These are phyloP conservation scores for Serendipita sp. DNA, from an alignment of 768 basidiomycete genomes.

Conservation along the genomic window DNA sequence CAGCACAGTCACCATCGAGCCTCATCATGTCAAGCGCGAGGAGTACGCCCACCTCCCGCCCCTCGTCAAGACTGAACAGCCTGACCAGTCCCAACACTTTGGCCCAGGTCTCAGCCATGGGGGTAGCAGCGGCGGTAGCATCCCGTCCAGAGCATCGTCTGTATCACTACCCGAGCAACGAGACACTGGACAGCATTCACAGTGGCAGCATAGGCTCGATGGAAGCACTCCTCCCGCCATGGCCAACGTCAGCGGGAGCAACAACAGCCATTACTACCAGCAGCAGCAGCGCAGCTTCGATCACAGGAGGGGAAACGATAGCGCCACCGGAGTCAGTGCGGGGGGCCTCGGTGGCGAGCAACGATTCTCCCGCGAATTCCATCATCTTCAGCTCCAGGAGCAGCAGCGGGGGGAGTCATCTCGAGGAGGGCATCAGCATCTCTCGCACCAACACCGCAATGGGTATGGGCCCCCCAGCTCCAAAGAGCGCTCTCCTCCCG, in stretches of 20 bases:
- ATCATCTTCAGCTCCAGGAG: conserved; percentile 2
- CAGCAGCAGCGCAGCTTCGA: conserved; percentile 17
- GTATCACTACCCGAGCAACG: neutral
- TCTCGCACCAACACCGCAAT: conserved; percentile 1
- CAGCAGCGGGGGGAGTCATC: neutral
- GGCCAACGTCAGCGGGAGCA: conserved; percentile 24
- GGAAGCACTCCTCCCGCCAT: conserved; percentile 22
- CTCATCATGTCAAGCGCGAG: conserved; percentile 1
- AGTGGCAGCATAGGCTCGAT: conserved; percentile 28
- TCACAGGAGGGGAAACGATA: conserved; percentile 6
- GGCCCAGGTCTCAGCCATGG: neutral
- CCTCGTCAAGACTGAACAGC: conserved; percentile 5
- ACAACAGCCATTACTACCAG: conserved; percentile 22
- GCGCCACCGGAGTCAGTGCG: conserved; percentile 5
- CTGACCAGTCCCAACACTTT: neutral
- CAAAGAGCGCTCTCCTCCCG: conserved; percentile 4
- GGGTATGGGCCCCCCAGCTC: neutral
- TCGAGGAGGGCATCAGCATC: neutral
- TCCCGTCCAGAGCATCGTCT: conserved; percentile 6
- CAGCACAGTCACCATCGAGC: neutral
- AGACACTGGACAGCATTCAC: conserved; percentile 5
- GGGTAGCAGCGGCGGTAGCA: neutral
- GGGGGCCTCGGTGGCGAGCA: conserved; percentile 7
- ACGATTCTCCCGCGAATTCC: conserved; percentile 6
- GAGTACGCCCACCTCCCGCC: conserved; percentile 1